phyloP scores from a whole-genome alignment of 371 early-diverging fungal genomes.

The Mortierella polycephala region DNA sequence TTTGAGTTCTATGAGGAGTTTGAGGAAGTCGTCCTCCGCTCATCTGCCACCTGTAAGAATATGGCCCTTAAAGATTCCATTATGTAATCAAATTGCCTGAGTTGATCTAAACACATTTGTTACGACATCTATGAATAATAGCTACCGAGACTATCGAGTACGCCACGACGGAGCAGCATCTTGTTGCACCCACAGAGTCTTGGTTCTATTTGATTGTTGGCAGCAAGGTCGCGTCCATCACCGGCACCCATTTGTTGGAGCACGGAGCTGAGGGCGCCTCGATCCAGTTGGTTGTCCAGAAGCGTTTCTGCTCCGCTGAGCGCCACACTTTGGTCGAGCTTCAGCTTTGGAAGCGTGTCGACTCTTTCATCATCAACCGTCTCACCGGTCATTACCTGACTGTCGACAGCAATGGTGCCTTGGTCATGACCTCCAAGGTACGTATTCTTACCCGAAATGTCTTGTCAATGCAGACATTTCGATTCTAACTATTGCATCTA shows the following conservation, averaged over 20 bases:
- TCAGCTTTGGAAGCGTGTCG: slow-evolving; percentile 51
- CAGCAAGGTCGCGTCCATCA: slow-evolving; percentile 34
- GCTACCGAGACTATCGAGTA: slow-evolving; percentile 39
- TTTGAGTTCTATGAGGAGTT: slow-evolving; percentile 48
- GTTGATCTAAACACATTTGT: not conserved
- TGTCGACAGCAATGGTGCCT: slow-evolving; percentile 9
- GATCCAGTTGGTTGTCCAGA: slow-evolving; percentile 28
- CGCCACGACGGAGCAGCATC: slow-evolving; percentile 31
- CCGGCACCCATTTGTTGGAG: slow-evolving; percentile 26
- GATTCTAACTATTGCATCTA: too few relatives aligned
- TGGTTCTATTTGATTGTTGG: slow-evolving; percentile 50
- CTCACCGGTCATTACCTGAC: slow-evolving; percentile 46
- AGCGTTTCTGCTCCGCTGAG: slow-evolving; percentile 33
- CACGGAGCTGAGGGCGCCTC: slow-evolving; percentile 30
- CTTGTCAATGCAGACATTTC: too few relatives aligned
- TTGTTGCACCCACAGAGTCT: slow-evolving; percentile 31
- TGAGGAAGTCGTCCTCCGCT: slow-evolving; percentile 46
- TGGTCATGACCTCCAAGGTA: slow-evolving; percentile 21
- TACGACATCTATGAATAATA: not conserved
- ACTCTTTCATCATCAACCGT: slow-evolving; percentile 42
- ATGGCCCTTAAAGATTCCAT: not conserved
- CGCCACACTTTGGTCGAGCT: slow-evolving; percentile 46
- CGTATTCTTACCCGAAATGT: not conserved
- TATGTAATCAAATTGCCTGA: not conserved
- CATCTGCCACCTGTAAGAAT: slow-evolving; percentile 18